Evolutionary conservation across 2,329 filamentous ascomycete genomes (phyloP), one percentile per base, ranked within the genome.

Genomic region (Pseudocercospora eumusae): DNA sequence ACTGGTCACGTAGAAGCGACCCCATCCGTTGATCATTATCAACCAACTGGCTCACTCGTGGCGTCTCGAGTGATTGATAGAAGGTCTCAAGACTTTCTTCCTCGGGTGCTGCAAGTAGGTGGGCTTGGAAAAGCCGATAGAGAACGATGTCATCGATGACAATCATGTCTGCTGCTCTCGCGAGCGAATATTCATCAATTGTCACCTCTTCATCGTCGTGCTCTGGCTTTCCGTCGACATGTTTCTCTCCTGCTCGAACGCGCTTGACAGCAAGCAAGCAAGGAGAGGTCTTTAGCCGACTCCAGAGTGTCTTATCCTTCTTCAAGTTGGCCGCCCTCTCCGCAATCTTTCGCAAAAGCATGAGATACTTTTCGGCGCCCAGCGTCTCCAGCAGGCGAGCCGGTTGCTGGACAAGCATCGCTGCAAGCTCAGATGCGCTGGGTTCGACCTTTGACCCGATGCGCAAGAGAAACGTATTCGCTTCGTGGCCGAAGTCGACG

Each of bases 361-460:
- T 88, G 13, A 97, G 80, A 71, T 99, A 99, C 71, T 93, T 96
- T 49, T 96, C 91, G 59, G 85, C 89, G 69, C 93, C 88, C 59
- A 99, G 84, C 1, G 89, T 87, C 31, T 90, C 86, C 25, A 96
- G 86, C 57, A 99, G 83, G 50, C 90, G 86, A 3, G 89, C 88
- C 2, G 95, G 93, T 73, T 97, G 92, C 60, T 83, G 86, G 57
- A 92, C 91, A n/a, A 95, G 84, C 76, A 96, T 86, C 42, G 86
- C 83, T 4, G 93, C 93, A 68, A 99, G 85, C 75, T 99, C 95
- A 2, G 85, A 75, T 69, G 91, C 95, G 2, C 89, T 96, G 3
- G 95, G 95, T 75, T 99, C 93, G 65, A 86, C 88, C 76, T 96
- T 97, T 2, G 92, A 93, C 9, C 95, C 95, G 66, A 93, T 91